Percentiles rank a stretch among this genome's conserved stretches.
Conservation (phyloP, 2,329 filamentous ascomycete species). For the Sporothrix humicola region DNA sequence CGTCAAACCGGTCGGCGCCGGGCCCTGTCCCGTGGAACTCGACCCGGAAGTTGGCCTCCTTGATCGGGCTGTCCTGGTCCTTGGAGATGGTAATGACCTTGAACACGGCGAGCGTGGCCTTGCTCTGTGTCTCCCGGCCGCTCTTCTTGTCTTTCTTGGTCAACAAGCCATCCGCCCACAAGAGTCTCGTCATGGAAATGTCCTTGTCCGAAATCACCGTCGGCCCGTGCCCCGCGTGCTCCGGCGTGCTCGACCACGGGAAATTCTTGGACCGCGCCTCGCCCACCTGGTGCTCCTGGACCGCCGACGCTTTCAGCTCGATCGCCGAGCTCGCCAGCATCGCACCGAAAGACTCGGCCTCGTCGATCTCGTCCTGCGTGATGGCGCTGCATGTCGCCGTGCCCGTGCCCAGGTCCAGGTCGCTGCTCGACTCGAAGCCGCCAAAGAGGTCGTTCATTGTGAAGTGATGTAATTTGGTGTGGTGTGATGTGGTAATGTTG, state of each 20-base stretch:
- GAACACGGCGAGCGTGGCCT: conserved; percentile 31
- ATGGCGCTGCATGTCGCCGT: conserved; percentile 11
- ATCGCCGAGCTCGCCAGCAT: background rate
- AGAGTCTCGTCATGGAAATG: conserved; percentile 32
- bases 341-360: background rate
- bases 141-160: conserved; percentile 12
- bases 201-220: background rate
- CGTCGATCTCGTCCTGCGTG: conserved; percentile 17
- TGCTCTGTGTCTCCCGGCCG: conserved; percentile 6
- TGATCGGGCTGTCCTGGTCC: conserved; percentile 19
- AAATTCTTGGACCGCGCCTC: background rate
- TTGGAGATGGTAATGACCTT: conserved; percentile 28
- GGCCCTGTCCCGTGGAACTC: conserved; percentile 26
- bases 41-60: conserved; percentile 27
- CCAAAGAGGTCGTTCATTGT: too few species aligned
- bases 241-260: too few species aligned
- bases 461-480: too few species aligned
- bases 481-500: too few species aligned
- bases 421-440: too few species aligned
- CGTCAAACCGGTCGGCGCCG: background rate
- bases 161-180: conserved; percentile 31
- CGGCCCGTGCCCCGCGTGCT: conserved; percentile 9
- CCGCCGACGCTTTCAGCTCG: background rate
- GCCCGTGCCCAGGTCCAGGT: too few species aligned
- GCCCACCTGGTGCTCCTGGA: conserved; percentile 4